Percentiles rank a stretch among this genome's conserved stretches.
Evolutionary conservation across 257 asterid species (phyloP).

Genomic region (Linderniella brevidens): DNA sequence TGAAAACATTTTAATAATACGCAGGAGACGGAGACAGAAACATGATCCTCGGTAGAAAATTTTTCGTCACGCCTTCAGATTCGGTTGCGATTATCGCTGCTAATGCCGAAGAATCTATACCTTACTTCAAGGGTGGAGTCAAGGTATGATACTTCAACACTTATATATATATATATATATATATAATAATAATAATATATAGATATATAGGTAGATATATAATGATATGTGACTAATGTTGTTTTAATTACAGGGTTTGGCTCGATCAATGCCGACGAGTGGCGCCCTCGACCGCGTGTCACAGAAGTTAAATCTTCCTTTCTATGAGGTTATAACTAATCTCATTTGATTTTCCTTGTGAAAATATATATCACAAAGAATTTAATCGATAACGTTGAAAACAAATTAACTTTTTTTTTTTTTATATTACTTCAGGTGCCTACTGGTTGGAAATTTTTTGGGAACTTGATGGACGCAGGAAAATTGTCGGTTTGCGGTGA

Average conservation of each 20-base stretch:
- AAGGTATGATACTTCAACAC: slow-evolving; percentile 31
- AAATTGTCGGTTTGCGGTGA: slow-evolving; percentile 91
- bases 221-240: no score
- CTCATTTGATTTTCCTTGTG: no score
- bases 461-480: slow-evolving; percentile 95
- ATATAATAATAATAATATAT: background rate
- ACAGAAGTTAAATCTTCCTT: slow-evolving; percentile 59
- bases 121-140: slow-evolving; percentile 66
- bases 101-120: slow-evolving; percentile 76
- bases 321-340: slow-evolving; percentile 43
- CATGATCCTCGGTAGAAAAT: slow-evolving; percentile 82
- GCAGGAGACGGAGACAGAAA: slow-evolving; percentile 99
- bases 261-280: slow-evolving; percentile 99
- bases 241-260: slow-evolving; percentile 49
- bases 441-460: slow-evolving; percentile 98
- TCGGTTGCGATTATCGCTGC: slow-evolving; percentile 96
- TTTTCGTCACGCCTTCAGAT: slow-evolving; percentile 97
- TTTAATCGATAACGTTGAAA: no score
- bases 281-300: slow-evolving; percentile 98
- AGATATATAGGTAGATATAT: background rate
- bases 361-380: no score
- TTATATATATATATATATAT: background rate
- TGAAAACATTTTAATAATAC: no score
- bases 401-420: no score
- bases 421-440: slow-evolving; percentile 52